Conservation (phyloP, 176 grass and related monocot species). For the sorghum (Sorghum bicolor) region DNA sequence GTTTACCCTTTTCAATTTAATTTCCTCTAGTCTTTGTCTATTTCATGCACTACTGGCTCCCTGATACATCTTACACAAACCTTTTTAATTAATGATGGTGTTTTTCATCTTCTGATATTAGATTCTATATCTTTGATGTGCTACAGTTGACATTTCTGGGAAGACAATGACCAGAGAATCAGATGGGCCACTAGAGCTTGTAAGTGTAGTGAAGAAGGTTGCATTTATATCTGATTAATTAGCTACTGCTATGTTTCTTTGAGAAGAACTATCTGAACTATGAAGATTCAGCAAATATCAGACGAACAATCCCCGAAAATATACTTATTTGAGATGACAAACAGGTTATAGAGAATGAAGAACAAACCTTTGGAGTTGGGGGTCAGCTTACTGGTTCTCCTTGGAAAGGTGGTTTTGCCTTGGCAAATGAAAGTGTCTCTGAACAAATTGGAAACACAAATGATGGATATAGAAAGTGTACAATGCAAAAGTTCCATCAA, state of each 20-base stretch:
- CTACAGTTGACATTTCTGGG: slow-evolving; percentile 62
- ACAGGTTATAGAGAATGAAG: slow-evolving; percentile 75
- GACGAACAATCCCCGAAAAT: slow-evolving; percentile 39
- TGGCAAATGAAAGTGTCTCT: slow-evolving; percentile 66
- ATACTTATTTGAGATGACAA: slow-evolving; percentile 50
- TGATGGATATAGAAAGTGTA: slow-evolving; percentile 46
- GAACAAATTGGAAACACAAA: slow-evolving; percentile 43
- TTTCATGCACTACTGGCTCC: slow-evolving; percentile 20
- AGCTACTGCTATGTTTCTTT: slow-evolving; percentile 41
- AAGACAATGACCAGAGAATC: slow-evolving; percentile 51
- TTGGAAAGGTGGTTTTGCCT: slow-evolving; percentile 68
- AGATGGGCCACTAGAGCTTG: slow-evolving; percentile 48
- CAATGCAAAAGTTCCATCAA: slow-evolving; percentile 58
- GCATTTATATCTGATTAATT: slow-evolving; percentile 54
- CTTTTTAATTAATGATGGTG: slow-evolving; percentile 5
- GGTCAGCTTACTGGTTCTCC: slow-evolving; percentile 39
- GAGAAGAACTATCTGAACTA: slow-evolving; percentile 40
- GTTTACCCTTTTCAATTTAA: slow-evolving; percentile 15
- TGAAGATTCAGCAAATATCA: slow-evolving; percentile 18
- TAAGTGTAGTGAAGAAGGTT: slow-evolving; percentile 50
- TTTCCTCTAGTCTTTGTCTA: not conserved
- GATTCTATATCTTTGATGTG: slow-evolving; percentile 37
- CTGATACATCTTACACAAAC: not conserved
- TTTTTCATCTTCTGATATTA: slow-evolving; percentile 20
- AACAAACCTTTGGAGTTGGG: slow-evolving; percentile 52